Percentiles rank a stretch among this genome's conserved stretches.
These are phyloP conservation scores for Pythium monospermum DNA, from an alignment of 352 stramenopile genomes.

Conservation along the genomic window DNA sequence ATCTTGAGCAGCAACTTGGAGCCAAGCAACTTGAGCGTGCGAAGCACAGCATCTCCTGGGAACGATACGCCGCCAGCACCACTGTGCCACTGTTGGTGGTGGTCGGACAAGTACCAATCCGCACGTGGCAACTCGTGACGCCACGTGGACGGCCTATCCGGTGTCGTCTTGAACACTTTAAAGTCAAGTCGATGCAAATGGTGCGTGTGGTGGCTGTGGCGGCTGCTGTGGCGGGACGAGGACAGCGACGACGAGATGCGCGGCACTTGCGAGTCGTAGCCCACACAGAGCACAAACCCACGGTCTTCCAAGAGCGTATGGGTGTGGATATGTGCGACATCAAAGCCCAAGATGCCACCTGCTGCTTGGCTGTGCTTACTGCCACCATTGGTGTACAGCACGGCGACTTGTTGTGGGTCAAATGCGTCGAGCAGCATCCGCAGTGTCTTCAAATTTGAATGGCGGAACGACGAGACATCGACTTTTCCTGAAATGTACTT, in stretches of 20 bases:
- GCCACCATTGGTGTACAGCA: constrained; percentile 54
- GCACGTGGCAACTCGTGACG: constrained; percentile 62
- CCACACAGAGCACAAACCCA: constrained; percentile 59
- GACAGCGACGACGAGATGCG: constrained; percentile 4
- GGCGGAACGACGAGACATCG: constrained; percentile 57
- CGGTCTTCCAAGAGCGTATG: constrained; percentile 71
- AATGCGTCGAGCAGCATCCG: constrained; percentile 70
- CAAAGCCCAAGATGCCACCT: constrained; percentile 60
- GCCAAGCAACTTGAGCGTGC: constrained; percentile 56
- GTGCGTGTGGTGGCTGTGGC: background rate
- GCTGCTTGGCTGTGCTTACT: constrained; percentile 22
- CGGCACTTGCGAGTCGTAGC: constrained; percentile 30
- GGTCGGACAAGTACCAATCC: constrained; percentile 69
- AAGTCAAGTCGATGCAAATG: constrained; percentile 21
- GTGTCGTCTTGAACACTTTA: constrained; percentile 62
- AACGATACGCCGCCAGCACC: constrained; percentile 27
- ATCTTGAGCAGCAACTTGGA: constrained; percentile 71
- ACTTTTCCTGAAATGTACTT: constrained; percentile 75
- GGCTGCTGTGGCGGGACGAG: no score
- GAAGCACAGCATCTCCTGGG: constrained; percentile 36
- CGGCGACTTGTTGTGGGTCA: constrained; percentile 73
- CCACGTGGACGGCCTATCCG: constrained; percentile 46
- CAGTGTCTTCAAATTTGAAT: constrained; percentile 64
- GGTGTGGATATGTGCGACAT: constrained; percentile 72
- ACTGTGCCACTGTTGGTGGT: constrained; percentile 37